Percentiles rank a stretch among this genome's conserved stretches.
Evolutionary conservation across 2,329 filamentous ascomycete species (phyloP).

Genomic region (Aspergillus oerlinghausenensis): DNA sequence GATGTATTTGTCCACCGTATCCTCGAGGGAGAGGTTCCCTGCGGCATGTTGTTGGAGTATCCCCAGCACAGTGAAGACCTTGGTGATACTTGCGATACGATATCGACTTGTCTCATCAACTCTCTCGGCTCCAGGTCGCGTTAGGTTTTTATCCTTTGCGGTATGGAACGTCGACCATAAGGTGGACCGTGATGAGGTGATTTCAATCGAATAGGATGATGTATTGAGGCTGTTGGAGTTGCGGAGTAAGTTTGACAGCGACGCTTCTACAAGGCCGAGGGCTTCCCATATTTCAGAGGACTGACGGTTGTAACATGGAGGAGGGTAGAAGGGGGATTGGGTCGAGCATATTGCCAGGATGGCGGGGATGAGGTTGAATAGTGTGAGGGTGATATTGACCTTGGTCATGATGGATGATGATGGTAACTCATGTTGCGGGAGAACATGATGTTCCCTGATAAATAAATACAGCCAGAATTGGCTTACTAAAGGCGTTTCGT

Average conservation of each 20-base stretch:
- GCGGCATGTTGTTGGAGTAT: constrained; percentile 23
- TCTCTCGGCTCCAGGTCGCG: not conserved
- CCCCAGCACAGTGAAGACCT: constrained; percentile 23
- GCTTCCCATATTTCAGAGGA: not conserved
- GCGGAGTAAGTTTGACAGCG: not conserved
- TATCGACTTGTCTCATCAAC: constrained; percentile 5
- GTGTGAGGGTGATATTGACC: not conserved
- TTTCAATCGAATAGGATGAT: not conserved
- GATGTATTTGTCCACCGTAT: constrained; percentile 19
- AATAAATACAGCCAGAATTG: too few relatives aligned
- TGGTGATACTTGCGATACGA: constrained; percentile 25
- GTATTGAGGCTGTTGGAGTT: not conserved
- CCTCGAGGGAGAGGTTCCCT: constrained; percentile 23
- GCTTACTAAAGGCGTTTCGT: too few relatives aligned
- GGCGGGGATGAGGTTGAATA: not conserved
- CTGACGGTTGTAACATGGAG: not conserved
- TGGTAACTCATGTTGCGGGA: not conserved
- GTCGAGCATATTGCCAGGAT: not conserved
- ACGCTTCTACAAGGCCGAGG: not conserved
- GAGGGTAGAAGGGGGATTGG: not conserved
- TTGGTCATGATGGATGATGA: not conserved
- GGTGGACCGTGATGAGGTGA: not conserved
- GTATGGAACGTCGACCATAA: not conserved
- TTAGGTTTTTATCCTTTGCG: not conserved
- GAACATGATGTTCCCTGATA: too few relatives aligned